Base-by-base conservation (phyloP, 805 yeast genomes). In the Candida tammaniensis region DNA sequence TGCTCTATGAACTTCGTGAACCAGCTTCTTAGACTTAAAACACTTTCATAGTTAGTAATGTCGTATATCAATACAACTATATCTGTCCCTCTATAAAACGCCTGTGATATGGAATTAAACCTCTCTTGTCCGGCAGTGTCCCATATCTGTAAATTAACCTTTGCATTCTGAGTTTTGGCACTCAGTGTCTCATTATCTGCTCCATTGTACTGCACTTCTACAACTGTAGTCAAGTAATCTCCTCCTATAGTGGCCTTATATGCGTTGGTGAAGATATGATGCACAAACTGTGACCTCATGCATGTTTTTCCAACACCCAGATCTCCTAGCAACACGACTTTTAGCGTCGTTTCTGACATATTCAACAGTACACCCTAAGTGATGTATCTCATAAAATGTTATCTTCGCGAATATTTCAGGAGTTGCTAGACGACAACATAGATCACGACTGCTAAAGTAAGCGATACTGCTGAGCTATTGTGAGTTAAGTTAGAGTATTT, bases 241-340 rank as follows among this genome's bases (percentile, higher is more conserved):
- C 78, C 80, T 8, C 81, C 81, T 4, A 76, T 72, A 6, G 82
- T 74, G 26, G 80, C 79, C 48, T 72, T 66, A 48, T 76, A 76
- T 8, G 76, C 77, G 43, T 67, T 70, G 38, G 77, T 65, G 49
- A 76, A 76, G 25, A 71, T 62, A 36, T 70, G 78, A 43, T 76
- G 77, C 5, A 76, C 67, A 47, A 69, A 73, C 48, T 75, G 81
- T 3, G 76, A 60, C 33, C 82, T 55, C 4, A 76, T 54, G 32
- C 80, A 74, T 10, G 81, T 76, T 44, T 76, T 76, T 4, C 82
- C 82, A 11, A 76, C 82, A 3, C 76, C 74, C 55, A 71, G 74
- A 51, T 76, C 80, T 2, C 82, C 82, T 10, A 76, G 47, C 23
- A 76, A 50, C n/a, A 76, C 70, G 36, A 76, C 76, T 51, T 76